A percentile compares a stretch with the other conserved stretches of the same genome.
Evolutionary conservation across 129 eudicot species (phyloP).

Genomic region (Rutidosis leptorrhynchoides): DNA sequence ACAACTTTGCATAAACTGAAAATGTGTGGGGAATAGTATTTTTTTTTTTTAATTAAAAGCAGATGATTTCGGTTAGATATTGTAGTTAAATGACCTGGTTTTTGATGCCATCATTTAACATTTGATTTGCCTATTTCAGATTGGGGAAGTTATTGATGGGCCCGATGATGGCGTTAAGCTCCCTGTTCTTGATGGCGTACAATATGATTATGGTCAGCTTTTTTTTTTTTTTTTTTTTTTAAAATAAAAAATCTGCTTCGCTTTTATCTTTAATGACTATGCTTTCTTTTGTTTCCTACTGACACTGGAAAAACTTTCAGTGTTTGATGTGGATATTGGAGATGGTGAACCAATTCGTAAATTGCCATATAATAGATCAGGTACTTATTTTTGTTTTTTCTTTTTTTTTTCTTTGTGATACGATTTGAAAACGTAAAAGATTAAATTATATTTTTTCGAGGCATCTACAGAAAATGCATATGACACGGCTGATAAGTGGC

Average conservation of each 20-base stretch:
- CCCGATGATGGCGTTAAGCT: slow-evolving; percentile 75
- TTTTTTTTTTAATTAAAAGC: background rate
- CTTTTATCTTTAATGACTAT: slow-evolving; percentile 13
- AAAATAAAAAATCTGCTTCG: slow-evolving; percentile 18
- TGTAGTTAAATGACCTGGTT: slow-evolving; percentile 21
- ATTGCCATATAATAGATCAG: slow-evolving; percentile 92
- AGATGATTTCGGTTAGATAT: background rate
- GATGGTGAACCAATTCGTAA: slow-evolving; percentile 97
- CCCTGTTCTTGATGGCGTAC: slow-evolving; percentile 69
- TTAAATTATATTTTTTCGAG: background rate
- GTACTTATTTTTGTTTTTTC: slow-evolving; percentile 31
- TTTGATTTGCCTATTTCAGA: slow-evolving; percentile 36
- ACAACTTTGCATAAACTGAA: background rate
- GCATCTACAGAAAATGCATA: slow-evolving; percentile 66
- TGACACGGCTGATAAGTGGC: slow-evolving; percentile 94
- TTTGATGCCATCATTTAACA: slow-evolving; percentile 1
- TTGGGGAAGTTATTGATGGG: slow-evolving; percentile 99
- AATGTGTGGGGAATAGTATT: background rate
- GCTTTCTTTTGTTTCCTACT: slow-evolving; percentile 2
- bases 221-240: too few species aligned
- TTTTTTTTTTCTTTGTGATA: slow-evolving; percentile 9
- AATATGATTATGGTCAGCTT: slow-evolving; percentile 83
- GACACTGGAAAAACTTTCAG: slow-evolving; percentile 40
- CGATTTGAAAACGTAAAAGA: background rate
- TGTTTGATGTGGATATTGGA: slow-evolving; percentile 97